Evolutionary conservation across 108 stramenopile species (phyloP), one percentile per base, ranked within the genome.

Genomic region (Skeletonema costatum): DNA sequence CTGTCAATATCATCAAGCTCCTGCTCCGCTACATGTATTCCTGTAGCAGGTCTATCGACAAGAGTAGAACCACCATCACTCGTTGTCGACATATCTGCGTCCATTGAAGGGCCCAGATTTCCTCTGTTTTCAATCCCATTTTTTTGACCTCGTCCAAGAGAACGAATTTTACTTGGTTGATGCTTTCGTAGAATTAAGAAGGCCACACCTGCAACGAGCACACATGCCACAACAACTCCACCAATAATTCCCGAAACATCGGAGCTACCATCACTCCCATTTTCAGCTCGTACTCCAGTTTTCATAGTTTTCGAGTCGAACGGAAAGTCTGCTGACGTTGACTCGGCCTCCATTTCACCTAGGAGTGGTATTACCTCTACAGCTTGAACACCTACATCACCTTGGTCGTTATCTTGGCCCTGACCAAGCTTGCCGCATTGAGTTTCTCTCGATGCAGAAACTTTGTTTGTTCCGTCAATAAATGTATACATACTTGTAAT

Each of bases 351-450:
- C 13, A 41, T 41, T 65, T n/a, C 64, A 16, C 32, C 73, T 35
- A 6, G 14, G 4, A 19, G 35, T 9, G 63, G 17, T 35, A 9
- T 0, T 61, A 41, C 30, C 17, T 35, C 31, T 25, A 36, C 35
- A 39, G 33, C 32, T 10, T 58, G 44, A 19, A 82, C 39, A 0
- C 81, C 81, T 5, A 70, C 75, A 41, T 82, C 48, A 14, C 74
- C 71, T 29, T 64, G 70, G 21, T 71, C 56, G 42, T 63, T 75
- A 25, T 19, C 60, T 39, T 82, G 70, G 30, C 70, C 74, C 21
- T 63, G 71, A 6, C 66, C 74, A 5, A 82, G 58, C 16, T 75
- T 67, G 44, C 69, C 74, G 42, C 81, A 82, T 32, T 71, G 46
- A 0, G 70, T 82, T 72, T 82, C 71, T 39, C 65, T 72, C n/a